Percentiles rank a stretch among this genome's conserved stretches.
Evolutionary conservation across 208 protist genomes (phyloP).

Genomic region (Balamuthia mandrillaris): DNA sequence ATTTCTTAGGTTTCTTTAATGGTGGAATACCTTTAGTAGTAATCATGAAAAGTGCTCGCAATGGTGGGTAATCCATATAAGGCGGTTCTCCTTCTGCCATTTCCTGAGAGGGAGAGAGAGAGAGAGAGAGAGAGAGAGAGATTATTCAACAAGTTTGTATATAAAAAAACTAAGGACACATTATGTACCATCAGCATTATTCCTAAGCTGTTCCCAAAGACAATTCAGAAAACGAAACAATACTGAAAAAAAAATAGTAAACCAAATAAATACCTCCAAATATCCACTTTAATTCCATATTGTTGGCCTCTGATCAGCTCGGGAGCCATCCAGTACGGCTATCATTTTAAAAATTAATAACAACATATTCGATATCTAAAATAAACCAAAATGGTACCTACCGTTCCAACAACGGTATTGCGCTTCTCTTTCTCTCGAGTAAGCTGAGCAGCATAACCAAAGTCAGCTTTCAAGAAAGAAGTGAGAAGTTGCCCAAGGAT

Average conservation of each 20-base stretch:
- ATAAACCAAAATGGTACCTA: neutral
- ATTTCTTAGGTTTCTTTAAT: slow-evolving; percentile 45
- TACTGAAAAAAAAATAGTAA: neutral
- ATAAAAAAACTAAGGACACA: too few species aligned
- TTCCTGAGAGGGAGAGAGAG: too few species aligned
- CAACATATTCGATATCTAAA: neutral
- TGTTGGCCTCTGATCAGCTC: slow-evolving; percentile 51
- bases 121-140: too few species aligned
- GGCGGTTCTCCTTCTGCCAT: slow-evolving; percentile 49
- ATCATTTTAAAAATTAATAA: neutral
- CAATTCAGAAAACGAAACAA: neutral
- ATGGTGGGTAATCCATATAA: slow-evolving; percentile 56
- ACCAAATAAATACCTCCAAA: neutral
- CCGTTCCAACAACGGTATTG: slow-evolving; percentile 70
- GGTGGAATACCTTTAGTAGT: slow-evolving; percentile 62
- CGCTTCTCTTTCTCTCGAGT: slow-evolving; percentile 60
- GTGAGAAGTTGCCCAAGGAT: neutral
- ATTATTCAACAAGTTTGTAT: too few species aligned
- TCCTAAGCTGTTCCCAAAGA: slow-evolving; percentile 42
- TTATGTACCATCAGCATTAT: slow-evolving; percentile 55
- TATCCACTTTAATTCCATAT: slow-evolving; percentile 39
- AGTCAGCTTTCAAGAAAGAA: slow-evolving; percentile 53
- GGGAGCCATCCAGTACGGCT: slow-evolving; percentile 73
- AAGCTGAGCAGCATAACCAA: slow-evolving; percentile 73
- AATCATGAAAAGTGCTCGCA: slow-evolving; percentile 59